Evolutionary conservation across 352 stramenopile genomes (phyloP).

Genomic region (Pythium coloratum): DNA sequence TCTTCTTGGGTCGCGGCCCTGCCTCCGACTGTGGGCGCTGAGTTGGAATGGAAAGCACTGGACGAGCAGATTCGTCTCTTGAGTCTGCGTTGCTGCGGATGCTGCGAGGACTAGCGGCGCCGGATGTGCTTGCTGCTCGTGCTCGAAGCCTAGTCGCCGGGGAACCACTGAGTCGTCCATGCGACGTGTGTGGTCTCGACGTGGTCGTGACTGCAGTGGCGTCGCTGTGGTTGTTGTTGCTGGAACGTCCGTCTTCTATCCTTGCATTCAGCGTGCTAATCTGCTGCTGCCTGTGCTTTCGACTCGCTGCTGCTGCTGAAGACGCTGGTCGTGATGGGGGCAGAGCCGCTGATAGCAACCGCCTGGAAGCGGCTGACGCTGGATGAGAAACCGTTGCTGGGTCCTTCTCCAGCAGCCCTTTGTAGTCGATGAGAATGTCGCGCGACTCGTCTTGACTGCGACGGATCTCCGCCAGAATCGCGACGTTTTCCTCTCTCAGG

Average conservation of each 20-base stretch:
- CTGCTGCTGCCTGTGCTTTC: conserved; percentile 54
- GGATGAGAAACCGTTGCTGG: conserved; percentile 2
- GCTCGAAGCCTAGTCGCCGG: neutral
- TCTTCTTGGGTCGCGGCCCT: conserved; percentile 5
- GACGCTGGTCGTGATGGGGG: conserved; percentile 39
- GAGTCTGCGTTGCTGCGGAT: neutral
- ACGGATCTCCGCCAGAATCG: conserved; percentile 65
- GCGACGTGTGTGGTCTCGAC: conserved; percentile 29
- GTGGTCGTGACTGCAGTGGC: neutral
- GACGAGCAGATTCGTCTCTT: neutral
- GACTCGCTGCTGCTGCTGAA: conserved; percentile 30
- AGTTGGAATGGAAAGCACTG: neutral
- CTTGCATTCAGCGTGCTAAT: conserved; percentile 25
- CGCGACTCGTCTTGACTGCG: conserved; percentile 68
- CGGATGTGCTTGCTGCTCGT: neutral
- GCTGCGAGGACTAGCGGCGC: neutral
- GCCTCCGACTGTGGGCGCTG: conserved; percentile 17
- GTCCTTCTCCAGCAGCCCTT: conserved; percentile 50
- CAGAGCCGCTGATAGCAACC: conserved; percentile 18
- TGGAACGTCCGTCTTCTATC: conserved; percentile 12
- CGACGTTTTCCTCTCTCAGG: conserved; percentile 65
- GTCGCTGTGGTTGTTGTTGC: conserved; percentile 13
- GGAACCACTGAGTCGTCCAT: conserved; percentile 6
- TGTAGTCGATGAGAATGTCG: conserved; percentile 70
- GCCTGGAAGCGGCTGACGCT: neutral